phyloP scores from a whole-genome alignment of 345 rosid genomes.

The Draba incana region DNA sequence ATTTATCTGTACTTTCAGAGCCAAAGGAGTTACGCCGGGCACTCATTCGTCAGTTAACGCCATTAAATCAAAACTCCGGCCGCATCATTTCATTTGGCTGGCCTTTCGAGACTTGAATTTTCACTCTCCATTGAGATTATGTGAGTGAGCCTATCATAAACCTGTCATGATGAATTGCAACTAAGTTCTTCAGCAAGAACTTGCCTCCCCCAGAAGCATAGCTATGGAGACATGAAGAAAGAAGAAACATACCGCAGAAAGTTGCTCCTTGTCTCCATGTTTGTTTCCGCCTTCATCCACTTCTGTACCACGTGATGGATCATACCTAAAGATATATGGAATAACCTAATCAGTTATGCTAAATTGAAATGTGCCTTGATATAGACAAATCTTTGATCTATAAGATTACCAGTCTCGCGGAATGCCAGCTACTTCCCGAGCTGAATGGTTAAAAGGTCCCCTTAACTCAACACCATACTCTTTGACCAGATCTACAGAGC shows the following conservation, averaged over 20 bases:
- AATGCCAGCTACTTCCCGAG: conserved; percentile 90
- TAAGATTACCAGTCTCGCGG: conserved; percentile 74
- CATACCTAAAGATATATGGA: conserved; percentile 58
- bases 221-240: conserved; percentile 8
- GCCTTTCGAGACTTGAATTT: conserved; percentile 57
- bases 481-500: conserved; percentile 58
- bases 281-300: conserved; percentile 39
- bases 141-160: conserved; percentile 74
- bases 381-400: not conserved
- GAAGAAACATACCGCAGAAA: conserved; percentile 59
- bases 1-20: conserved; percentile 13
- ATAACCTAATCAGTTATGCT: not conserved
- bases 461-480: conserved; percentile 85
- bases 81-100: conserved; percentile 38
- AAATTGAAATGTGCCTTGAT: not conserved
- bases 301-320: conserved; percentile 45
- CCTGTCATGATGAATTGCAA: conserved; percentile 50
- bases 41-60: conserved; percentile 14
- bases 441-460: conserved; percentile 90
- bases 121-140: conserved; percentile 81
- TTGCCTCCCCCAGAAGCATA: conserved; percentile 8
- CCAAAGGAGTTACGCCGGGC: not conserved
- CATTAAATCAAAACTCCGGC: conserved; percentile 3
- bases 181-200: not conserved
- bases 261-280: conserved; percentile 49